A percentile compares a stretch with the other conserved stretches of the same genome.
Conservation (phyloP, 331 rosid genomes). For the Pyracantha coccinea region DNA sequence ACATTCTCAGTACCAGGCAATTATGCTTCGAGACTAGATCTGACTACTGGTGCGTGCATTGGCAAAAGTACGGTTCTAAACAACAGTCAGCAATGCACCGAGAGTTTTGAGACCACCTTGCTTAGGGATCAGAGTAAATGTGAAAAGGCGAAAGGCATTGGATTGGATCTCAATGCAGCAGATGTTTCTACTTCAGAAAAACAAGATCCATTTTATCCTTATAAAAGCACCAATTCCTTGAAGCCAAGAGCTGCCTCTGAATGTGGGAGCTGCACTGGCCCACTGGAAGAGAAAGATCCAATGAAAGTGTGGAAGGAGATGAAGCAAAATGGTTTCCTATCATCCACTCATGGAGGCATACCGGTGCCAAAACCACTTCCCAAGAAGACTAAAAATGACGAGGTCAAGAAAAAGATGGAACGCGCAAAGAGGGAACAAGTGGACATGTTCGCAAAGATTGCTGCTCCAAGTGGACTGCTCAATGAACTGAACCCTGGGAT, state of each 20-base stretch:
- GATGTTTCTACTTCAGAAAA: slow-evolving; percentile 54
- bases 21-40: slow-evolving; percentile 35
- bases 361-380: slow-evolving; percentile 78
- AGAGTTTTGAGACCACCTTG: slow-evolving; percentile 19
- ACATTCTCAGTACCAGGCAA: slow-evolving; percentile 2
- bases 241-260: slow-evolving; percentile 64
- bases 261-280: slow-evolving; percentile 72
- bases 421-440: slow-evolving; percentile 85
- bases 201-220: slow-evolving; percentile 23
- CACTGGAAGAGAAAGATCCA: slow-evolving; percentile 55
- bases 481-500: slow-evolving; percentile 92
- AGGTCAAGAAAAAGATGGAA: slow-evolving; percentile 67
- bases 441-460: slow-evolving; percentile 70
- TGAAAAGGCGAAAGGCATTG: slow-evolving; percentile 37
- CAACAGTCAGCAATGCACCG: slow-evolving; percentile 22
- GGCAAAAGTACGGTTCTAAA: slow-evolving; percentile 20
- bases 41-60: slow-evolving; percentile 36
- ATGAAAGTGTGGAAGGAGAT: slow-evolving; percentile 68
- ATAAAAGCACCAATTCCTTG: slow-evolving; percentile 23
- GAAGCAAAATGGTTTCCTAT: slow-evolving; percentile 88
- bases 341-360: slow-evolving; percentile 76
- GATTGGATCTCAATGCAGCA: slow-evolving; percentile 60
- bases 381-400: slow-evolving; percentile 60
- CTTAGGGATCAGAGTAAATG: slow-evolving; percentile 17
- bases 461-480: slow-evolving; percentile 98